Evolutionary conservation across 495 filamentous ascomycete genomes (phyloP).

Genomic region (Oleoguttula mirabilis): DNA sequence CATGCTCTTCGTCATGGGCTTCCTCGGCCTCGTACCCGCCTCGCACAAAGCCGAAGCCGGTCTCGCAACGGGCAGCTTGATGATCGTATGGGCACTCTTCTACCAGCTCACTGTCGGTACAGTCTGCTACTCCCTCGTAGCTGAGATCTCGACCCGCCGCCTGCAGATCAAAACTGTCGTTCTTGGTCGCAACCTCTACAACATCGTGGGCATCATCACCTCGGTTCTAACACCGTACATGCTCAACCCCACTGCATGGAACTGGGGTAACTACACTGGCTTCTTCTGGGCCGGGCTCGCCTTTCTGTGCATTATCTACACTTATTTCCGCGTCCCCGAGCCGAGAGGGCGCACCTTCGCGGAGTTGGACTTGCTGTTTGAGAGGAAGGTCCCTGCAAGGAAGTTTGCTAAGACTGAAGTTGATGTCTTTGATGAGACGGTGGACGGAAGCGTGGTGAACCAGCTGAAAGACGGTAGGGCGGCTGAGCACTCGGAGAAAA

Average conservation of each 20-base stretch:
- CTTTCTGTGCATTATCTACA: constrained; percentile 32
- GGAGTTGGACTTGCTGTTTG: constrained; percentile 32
- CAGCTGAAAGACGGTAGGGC: neutral
- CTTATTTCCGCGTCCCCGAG: constrained; percentile 30
- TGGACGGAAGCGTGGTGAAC: constrained; percentile 11
- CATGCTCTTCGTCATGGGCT: constrained; percentile 31
- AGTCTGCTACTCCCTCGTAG: constrained; percentile 48
- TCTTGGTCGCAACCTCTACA: constrained; percentile 45
- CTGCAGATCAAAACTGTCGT: constrained; percentile 44
- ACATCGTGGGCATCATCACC: constrained; percentile 33
- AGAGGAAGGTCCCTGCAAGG: constrained; percentile 25
- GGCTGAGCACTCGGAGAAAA: neutral
- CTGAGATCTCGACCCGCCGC: constrained; percentile 44
- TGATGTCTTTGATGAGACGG: constrained; percentile 27
- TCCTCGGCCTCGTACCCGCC: constrained; percentile 26
- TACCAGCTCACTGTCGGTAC: constrained; percentile 50
- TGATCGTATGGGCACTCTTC: constrained; percentile 41
- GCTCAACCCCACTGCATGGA: constrained; percentile 39
- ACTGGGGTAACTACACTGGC: constrained; percentile 37
- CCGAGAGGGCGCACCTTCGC: constrained; percentile 26
- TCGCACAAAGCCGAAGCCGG: constrained; percentile 17
- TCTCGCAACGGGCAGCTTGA: constrained; percentile 39
- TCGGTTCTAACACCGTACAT: constrained; percentile 39
- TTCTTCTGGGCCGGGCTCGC: constrained; percentile 48
- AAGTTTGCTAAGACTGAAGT: constrained; percentile 27